A percentile compares a stretch with the other conserved stretches of the same genome.
Conservation (phyloP, 768 basidiomycete species). For the Tephrocybe sp. region DNA sequence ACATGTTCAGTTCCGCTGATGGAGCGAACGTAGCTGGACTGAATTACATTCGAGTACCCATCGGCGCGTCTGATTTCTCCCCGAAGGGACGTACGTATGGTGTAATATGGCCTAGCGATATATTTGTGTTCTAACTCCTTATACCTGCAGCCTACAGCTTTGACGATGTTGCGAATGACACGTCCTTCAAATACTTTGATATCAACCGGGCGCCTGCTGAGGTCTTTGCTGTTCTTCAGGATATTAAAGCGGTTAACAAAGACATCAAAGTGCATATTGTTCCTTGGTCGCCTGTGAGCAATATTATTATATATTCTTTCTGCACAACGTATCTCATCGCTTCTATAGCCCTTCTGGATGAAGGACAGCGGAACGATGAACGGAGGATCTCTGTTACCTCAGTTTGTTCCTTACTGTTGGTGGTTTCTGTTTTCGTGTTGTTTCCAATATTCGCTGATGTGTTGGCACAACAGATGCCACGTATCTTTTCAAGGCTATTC, state of each 20-base stretch:
- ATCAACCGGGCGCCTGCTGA: constrained; percentile 57
- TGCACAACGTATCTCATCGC: too few relatives aligned
- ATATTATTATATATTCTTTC: background rate
- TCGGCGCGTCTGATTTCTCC: constrained; percentile 78
- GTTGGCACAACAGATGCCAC: too few relatives aligned
- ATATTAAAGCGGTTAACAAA: constrained; percentile 59
- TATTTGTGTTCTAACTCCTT: constrained; percentile 8
- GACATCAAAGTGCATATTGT: constrained; percentile 52
- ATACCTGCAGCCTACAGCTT: constrained; percentile 54
- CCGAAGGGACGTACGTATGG: too few relatives aligned
- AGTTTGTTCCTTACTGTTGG: too few relatives aligned
- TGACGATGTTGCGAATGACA: constrained; percentile 62
- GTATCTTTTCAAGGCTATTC: too few relatives aligned
- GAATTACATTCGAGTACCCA: constrained; percentile 64
- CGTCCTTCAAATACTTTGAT: constrained; percentile 54
- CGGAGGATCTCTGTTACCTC: too few relatives aligned
- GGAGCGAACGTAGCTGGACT: constrained; percentile 62
- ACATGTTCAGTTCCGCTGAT: constrained; percentile 62
- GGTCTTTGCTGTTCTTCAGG: constrained; percentile 58
- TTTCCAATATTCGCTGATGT: too few relatives aligned
- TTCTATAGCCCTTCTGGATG: too few relatives aligned
- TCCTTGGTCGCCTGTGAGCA: constrained; percentile 73
- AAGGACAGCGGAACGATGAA: too few relatives aligned
- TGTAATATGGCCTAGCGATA: constrained; percentile 25
- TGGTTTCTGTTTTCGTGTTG: too few relatives aligned